Percentiles rank a stretch among this genome's conserved stretches.
phyloP scores from a whole-genome alignment of 352 stramenopile genomes.

The Globisporangium uncinulatum region DNA sequence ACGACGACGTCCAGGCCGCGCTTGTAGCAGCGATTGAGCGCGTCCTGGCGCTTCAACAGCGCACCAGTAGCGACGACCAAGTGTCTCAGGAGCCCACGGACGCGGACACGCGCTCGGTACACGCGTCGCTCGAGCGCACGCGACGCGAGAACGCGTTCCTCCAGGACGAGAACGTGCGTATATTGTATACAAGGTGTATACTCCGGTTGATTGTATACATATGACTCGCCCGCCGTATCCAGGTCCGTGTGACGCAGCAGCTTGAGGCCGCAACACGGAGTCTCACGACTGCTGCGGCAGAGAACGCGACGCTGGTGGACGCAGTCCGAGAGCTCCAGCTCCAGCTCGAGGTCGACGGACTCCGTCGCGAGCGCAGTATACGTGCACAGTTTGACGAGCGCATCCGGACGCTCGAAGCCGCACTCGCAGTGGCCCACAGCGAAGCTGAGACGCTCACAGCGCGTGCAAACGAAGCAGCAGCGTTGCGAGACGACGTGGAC shows the following conservation, averaged over 20 bases:
- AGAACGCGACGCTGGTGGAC: constrained; percentile 26
- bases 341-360: constrained; percentile 36
- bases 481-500: constrained; percentile 62
- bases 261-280: constrained; percentile 19
- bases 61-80: constrained; percentile 2
- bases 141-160: constrained; percentile 54
- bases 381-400: constrained; percentile 46
- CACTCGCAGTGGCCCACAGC: constrained; percentile 24
- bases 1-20: constrained; percentile 48
- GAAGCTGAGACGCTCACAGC: constrained; percentile 29
- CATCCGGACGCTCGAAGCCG: constrained; percentile 35
- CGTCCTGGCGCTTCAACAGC: constrained; percentile 23
- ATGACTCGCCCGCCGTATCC: neutral
- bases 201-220: neutral
- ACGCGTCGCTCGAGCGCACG: constrained; percentile 38
- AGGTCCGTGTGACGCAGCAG: constrained; percentile 38
- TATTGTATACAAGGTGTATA: neutral
- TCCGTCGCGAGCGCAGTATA: constrained; percentile 54
- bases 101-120: constrained; percentile 11
- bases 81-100: neutral
- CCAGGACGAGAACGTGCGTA: constrained; percentile 52
- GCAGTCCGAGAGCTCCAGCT: constrained; percentile 32
- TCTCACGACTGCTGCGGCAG: constrained; percentile 16
- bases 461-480: constrained; percentile 30
- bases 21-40: constrained; percentile 66